phyloP scores from a whole-genome alignment of 140 eudicot genomes.

The Ambrosia hybrid region DNA sequence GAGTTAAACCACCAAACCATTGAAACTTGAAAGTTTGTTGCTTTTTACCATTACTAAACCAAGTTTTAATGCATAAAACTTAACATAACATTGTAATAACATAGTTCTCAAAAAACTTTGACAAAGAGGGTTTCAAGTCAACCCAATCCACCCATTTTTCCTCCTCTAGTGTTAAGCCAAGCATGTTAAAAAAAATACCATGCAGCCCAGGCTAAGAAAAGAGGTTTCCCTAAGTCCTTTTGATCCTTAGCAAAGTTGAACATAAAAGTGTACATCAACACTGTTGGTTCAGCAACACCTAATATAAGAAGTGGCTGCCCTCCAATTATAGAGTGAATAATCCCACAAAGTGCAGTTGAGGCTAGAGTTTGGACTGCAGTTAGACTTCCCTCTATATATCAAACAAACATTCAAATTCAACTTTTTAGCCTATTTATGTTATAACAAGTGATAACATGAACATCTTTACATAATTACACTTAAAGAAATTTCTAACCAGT shows the following conservation, averaged over 20 bases:
- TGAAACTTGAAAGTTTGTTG: slow-evolving; percentile 9
- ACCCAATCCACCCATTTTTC: not conserved
- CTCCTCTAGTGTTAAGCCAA: not conserved
- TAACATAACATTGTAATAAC: not conserved
- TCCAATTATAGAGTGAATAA: slow-evolving; percentile 90
- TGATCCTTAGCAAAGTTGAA: slow-evolving; percentile 88
- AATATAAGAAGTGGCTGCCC: slow-evolving; percentile 95
- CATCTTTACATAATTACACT: slow-evolving; percentile 13
- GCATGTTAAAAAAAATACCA: slow-evolving; percentile 48
- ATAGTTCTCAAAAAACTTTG: not conserved
- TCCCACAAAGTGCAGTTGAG: slow-evolving; percentile 92
- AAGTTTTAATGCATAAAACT: not conserved
- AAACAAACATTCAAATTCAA: slow-evolving; percentile 2
- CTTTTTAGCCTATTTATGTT: slow-evolving; percentile 12
- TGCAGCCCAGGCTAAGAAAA: slow-evolving; percentile 90
- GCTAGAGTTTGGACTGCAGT: slow-evolving; percentile 99
- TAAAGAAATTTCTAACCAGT: slow-evolving; percentile 52
- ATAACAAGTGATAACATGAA: slow-evolving; percentile 5
- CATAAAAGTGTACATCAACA: slow-evolving; percentile 96
- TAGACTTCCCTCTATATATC: slow-evolving; percentile 68
- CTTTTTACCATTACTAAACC: not conserved
- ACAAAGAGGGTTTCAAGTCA: slow-evolving; percentile 4
- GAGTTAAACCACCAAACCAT: slow-evolving; percentile 10
- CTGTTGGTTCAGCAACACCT: slow-evolving; percentile 99
- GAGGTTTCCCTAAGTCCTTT: slow-evolving; percentile 82